phyloP scores from a whole-genome alignment of 2,329 filamentous ascomycete species.

The Pyrenophora tritici-repentis region DNA sequence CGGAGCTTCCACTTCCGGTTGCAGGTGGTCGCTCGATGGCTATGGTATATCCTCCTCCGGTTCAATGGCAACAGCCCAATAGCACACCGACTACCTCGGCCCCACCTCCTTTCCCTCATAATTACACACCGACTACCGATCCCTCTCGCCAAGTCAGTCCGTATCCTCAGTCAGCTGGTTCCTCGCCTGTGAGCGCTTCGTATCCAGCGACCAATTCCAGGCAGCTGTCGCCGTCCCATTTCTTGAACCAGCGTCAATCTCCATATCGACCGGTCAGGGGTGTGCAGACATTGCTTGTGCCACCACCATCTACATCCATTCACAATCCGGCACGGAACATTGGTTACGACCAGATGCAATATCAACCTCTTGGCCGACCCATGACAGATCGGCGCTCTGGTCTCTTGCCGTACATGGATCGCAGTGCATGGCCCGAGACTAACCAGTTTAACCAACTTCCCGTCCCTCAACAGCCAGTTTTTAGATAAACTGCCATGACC shows the following conservation, averaged over 20 bases:
- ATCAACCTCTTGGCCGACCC: slow-evolving; percentile 55
- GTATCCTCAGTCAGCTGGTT: slow-evolving; percentile 58
- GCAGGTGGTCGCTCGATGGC: slow-evolving; percentile 74
- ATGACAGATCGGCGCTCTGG: slow-evolving; percentile 53
- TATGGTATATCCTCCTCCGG: slow-evolving; percentile 69
- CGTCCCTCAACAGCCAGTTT: slow-evolving; percentile 44
- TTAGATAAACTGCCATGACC: slow-evolving; percentile 28
- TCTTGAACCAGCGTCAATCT: slow-evolving; percentile 84
- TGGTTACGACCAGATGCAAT: slow-evolving; percentile 56
- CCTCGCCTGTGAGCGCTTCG: slow-evolving; percentile 73
- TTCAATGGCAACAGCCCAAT: slow-evolving; percentile 56
- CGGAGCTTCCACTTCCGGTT: slow-evolving; percentile 51
- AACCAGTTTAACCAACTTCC: slow-evolving; percentile 49
- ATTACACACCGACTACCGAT: slow-evolving; percentile 39
- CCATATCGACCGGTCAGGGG: slow-evolving; percentile 90
- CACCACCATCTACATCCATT: slow-evolving; percentile 78
- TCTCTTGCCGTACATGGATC: slow-evolving; percentile 51
- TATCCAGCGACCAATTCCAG: slow-evolving; percentile 67
- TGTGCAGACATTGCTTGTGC: slow-evolving; percentile 88
- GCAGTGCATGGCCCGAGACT: slow-evolving; percentile 44
- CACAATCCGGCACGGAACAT: slow-evolving; percentile 58
- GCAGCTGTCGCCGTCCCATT: slow-evolving; percentile 83
- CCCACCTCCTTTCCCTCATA: slow-evolving; percentile 32
- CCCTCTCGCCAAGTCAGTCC: slow-evolving; percentile 58
- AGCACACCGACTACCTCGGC: slow-evolving; percentile 41